Conservation (phyloP, 768 basidiomycete species). For the Auriscalpium vulgare region DNA sequence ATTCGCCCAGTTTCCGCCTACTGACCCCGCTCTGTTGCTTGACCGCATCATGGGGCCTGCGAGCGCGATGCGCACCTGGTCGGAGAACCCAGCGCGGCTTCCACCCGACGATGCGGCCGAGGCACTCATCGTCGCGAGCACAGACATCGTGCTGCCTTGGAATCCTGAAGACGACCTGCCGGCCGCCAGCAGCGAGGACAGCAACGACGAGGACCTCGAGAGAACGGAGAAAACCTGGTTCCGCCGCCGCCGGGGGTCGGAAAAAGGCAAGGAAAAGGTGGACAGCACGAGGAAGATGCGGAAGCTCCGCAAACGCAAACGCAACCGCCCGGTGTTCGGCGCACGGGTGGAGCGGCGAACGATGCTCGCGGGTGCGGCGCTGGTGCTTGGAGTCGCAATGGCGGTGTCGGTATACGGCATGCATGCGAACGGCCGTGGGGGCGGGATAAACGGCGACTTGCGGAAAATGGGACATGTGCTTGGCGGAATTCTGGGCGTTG, state of each 20-base stretch:
- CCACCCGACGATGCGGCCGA: constrained; percentile 53
- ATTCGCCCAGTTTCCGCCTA: constrained; percentile 49
- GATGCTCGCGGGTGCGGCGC: constrained; percentile 56
- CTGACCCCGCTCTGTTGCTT: constrained; percentile 44
- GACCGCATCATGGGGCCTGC: constrained; percentile 68
- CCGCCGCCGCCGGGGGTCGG: background rate
- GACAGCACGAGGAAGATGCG: constrained; percentile 6
- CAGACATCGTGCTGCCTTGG: constrained; percentile 49
- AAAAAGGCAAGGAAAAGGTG: background rate
- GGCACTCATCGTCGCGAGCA: constrained; percentile 45
- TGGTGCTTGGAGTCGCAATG: constrained; percentile 65
- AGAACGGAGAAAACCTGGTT: constrained; percentile 4
- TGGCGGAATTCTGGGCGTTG: constrained; percentile 2
- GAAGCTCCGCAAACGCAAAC: constrained; percentile 1
- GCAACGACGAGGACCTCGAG: constrained; percentile 10
- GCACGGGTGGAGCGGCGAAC: constrained; percentile 21
- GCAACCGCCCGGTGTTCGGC: constrained; percentile 15
- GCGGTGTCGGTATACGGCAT: constrained; percentile 38
- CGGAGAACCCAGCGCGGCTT: constrained; percentile 33
- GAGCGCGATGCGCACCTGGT: constrained; percentile 73
- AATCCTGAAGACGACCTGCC: constrained; percentile 24
- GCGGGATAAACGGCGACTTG: background rate
- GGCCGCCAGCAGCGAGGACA: background rate
- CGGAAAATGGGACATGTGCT: constrained; percentile 1
- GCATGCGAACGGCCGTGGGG: constrained; percentile 1